Evolutionary conservation across 2,329 filamentous ascomycete genomes (phyloP), one percentile per base, ranked within the genome.

Genomic region (Nemania sp.): DNA sequence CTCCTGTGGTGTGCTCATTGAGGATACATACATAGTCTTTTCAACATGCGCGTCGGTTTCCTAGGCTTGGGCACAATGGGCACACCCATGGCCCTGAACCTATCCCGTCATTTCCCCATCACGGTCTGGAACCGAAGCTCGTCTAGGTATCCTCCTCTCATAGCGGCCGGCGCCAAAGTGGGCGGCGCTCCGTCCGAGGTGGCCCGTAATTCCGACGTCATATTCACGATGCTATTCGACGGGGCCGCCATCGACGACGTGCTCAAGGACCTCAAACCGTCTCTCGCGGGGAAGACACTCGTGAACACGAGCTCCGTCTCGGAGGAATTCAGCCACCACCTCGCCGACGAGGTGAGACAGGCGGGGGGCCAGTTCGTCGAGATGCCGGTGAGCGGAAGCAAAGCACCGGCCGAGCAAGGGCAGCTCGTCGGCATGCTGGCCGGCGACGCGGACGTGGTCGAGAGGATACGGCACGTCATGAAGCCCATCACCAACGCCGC

Each of bases 381-480:
- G 54, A 75, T 75, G 73, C 73, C 73, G 2, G 73, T 75, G 34
- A 75, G 73, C 51, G 74, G 73, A 6, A 73, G 73, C 65, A 71
- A 70, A 43, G 58, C 72, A 0, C 74, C 73, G 1, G 74, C 73
- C 1, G 73, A 74, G 56, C 64, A 70, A 46, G 73, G 73, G 2
- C 50, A 61, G n/a, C 68, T 75, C 7, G 72, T 76, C 18, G 73
- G 72, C 35, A 71, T 76, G 67, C 67, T 76, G 40, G 73, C 71
- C 12, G 73, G 73, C 5, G 70, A 73, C 34, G 52, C 43, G 11
- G 61, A 39, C 12, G 63, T 70, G 2, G 68, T 66, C 7, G 64
- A 72, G 51, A 54, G 65, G 1, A 66, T 74, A 47, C 60, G 57
- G 29, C 68, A 67, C 2, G 59, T 68, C 46, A 42, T 69, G 21